Evolutionary conservation across 768 basidiomycete species (phyloP).

Genomic region (Gloeostereum incarnatum): DNA sequence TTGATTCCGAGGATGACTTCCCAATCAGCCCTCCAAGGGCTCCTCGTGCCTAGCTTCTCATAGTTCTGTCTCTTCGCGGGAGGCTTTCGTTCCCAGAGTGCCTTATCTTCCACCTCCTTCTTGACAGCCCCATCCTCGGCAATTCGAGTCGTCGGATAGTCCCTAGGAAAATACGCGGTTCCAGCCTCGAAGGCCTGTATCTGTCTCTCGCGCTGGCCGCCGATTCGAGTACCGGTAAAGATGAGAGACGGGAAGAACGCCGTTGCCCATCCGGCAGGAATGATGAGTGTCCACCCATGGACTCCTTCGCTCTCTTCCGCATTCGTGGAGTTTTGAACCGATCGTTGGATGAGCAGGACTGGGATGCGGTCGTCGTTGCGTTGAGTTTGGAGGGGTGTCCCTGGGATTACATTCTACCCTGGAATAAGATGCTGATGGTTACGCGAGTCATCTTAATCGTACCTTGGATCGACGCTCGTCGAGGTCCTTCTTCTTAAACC

Average conservation of each 20-base stretch:
- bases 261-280: slow-evolving; percentile 89
- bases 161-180: slow-evolving; percentile 66
- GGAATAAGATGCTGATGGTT: background rate
- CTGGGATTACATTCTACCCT: slow-evolving; percentile 65
- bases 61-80: slow-evolving; percentile 81
- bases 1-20: slow-evolving; percentile 50
- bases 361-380: slow-evolving; percentile 81
- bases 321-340: slow-evolving; percentile 33
- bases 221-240: slow-evolving; percentile 77
- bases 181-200: slow-evolving; percentile 82
- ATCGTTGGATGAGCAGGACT: slow-evolving; percentile 73
- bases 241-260: slow-evolving; percentile 78
- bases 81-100: slow-evolving; percentile 71
- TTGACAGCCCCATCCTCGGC: slow-evolving; percentile 40
- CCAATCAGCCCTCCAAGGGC: slow-evolving; percentile 80
- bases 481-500: slow-evolving; percentile 76
- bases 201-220: slow-evolving; percentile 75
- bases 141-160: slow-evolving; percentile 55
- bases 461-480: slow-evolving; percentile 79
- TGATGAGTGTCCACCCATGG: slow-evolving; percentile 82
- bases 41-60: slow-evolving; percentile 48
- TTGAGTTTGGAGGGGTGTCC: slow-evolving; percentile 54
- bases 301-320: slow-evolving; percentile 30
- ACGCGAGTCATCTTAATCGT: slow-evolving; percentile 6
- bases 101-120: slow-evolving; percentile 44